Base-by-base conservation (phyloP, 139 green algal species). In the Tetraselmis striata region DNA sequence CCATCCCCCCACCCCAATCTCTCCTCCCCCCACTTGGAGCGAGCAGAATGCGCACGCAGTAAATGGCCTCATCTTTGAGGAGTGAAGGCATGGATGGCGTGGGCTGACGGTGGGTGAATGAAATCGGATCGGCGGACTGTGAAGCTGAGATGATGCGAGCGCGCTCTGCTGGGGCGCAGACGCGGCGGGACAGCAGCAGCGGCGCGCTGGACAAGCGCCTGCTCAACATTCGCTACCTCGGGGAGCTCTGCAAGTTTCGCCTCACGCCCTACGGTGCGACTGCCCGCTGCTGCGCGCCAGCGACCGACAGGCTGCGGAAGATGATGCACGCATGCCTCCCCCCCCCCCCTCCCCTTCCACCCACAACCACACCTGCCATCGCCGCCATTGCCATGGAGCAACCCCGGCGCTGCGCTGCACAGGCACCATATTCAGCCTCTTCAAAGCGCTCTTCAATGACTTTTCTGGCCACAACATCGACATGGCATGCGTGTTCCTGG, bases 201-300 rank as follows among this genome's bases (percentile, higher is more conserved):
- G 45, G 11, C 45, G 45, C 90, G 26, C 83, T 97, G 77, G 95
- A 98, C 85, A 84, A 86, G 2, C 86, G 93, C 27, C 59, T 96
- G 11, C 81, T 89, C 81, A 98, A 96, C 85, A 87, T 90, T 28
- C 82, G 93, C 58, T 98, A 96, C 85, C 86, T 99, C 0, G 93
- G 88, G 1, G 96, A 99, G 91, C 88, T 98, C 30, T 81, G 83
- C 83, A 98, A 98, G 85, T 98, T 98, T 88, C 80, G 83, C 2
- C 31, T 96, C 27, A 86, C 90, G 24, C 90, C 89, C 27, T 87
- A 81, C 59, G 45, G 79, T 83, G 24, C 28, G 77, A 2, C 58
- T 76, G 25, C 78, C 79, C 1, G 31, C 78, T 74, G 80, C 32
- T 1, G 75, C 2, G 1, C 76, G 28, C 28, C 76, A 2, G 23